Evolutionary conservation across 1,284 basidiomycete genomes (phyloP).

Genomic region (Austropuccinia psidii): DNA sequence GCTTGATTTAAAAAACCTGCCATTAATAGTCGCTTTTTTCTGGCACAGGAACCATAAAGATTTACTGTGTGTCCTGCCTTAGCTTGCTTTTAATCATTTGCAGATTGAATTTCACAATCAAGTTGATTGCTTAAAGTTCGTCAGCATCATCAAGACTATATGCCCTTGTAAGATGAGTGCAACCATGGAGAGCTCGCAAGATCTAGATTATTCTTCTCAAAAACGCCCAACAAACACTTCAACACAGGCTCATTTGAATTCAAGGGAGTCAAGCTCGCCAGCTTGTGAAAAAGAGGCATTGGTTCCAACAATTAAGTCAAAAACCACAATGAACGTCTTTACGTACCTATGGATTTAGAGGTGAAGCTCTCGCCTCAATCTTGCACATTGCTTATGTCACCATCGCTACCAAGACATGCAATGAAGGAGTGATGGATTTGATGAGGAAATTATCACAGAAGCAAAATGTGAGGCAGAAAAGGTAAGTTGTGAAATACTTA

Average conservation of each 20-base stretch:
- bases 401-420: too few species aligned
- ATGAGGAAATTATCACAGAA: too few species aligned
- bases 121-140: constrained; percentile 7
- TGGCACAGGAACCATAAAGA: too few species aligned
- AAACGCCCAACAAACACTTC: neutral
- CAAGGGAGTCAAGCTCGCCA: neutral
- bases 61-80: too few species aligned
- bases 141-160: constrained; percentile 14
- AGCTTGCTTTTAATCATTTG: constrained; percentile 23
- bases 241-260: neutral
- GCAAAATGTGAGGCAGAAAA: too few species aligned
- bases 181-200: neutral
- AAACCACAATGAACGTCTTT: neutral
- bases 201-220: neutral
- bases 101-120: constrained; percentile 23
- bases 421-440: too few species aligned
- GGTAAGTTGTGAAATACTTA: too few species aligned
- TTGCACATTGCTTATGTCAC: too few species aligned
- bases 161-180: constrained; percentile 30
- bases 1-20: neutral
- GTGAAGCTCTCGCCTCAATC: too few species aligned
- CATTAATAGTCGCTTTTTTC: too few species aligned
- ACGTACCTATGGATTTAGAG: neutral
- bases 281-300: neutral
- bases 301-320: neutral